Evolutionary conservation across 352 stramenopile species (phyloP).

Genomic region (Thraustochytrium striatum): DNA sequence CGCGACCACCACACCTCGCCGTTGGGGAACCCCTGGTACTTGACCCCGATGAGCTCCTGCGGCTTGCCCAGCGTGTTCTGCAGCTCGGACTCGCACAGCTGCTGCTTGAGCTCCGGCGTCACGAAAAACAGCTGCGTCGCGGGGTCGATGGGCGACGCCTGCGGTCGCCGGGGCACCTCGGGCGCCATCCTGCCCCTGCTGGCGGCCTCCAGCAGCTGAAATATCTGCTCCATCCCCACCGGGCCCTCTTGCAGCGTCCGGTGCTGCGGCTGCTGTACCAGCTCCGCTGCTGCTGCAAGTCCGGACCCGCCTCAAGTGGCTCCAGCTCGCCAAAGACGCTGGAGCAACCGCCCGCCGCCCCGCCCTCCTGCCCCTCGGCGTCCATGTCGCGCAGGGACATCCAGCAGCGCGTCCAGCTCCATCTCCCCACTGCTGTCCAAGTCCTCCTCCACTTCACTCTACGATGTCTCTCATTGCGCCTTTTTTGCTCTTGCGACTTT

Average conservation of each 20-base stretch:
- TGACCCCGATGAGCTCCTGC: slow-evolving; percentile 31
- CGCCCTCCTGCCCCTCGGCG: too few relatives aligned
- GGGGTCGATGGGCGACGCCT: slow-evolving; percentile 14
- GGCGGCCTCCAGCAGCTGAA: neutral
- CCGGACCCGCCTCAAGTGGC: too few relatives aligned
- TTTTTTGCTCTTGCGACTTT: too few relatives aligned
- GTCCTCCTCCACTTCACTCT: too few relatives aligned
- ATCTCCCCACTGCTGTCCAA: too few relatives aligned
- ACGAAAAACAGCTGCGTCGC: slow-evolving; percentile 21
- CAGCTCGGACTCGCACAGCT: slow-evolving; percentile 3
- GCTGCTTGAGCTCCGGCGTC: slow-evolving; percentile 10
- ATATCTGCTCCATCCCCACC: slow-evolving; percentile 14
- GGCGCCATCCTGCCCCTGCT: neutral
- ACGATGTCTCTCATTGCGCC: too few relatives aligned
- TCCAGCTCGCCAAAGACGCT: too few relatives aligned
- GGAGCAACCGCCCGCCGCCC: too few relatives aligned
- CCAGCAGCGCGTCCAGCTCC: too few relatives aligned
- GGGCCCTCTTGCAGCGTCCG: neutral
- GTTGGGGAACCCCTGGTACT: slow-evolving; percentile 41
- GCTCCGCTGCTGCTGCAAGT: too few relatives aligned
- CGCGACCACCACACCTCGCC: slow-evolving; percentile 30
- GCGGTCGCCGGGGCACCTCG: slow-evolving; percentile 2
- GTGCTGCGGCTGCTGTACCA: too few relatives aligned
- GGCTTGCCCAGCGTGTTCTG: slow-evolving; percentile 7
- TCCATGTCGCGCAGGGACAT: too few relatives aligned